Percentiles rank a stretch among this genome's conserved stretches.
These are phyloP conservation scores for Biscogniauxia mediterranea DNA, from an alignment of 2,329 filamentous ascomycete genomes.

Conservation along the genomic window DNA sequence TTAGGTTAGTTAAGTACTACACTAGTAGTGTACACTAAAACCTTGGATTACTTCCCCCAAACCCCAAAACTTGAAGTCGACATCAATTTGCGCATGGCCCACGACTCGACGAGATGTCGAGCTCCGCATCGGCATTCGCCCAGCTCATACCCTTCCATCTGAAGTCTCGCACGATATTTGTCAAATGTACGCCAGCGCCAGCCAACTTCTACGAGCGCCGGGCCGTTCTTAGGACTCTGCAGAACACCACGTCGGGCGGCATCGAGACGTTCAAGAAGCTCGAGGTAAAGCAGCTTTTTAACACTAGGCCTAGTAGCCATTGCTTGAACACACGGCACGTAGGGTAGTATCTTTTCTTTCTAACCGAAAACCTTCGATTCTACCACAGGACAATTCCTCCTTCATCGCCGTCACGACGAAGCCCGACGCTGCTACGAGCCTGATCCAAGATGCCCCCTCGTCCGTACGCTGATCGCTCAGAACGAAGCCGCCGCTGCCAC, in stretches of 20 bases:
- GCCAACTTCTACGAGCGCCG: slow-evolving; percentile 53
- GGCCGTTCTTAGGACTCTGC: slow-evolving; percentile 51
- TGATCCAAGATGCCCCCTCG: slow-evolving; percentile 46
- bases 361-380: background rate
- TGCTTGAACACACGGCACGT: background rate
- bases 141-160: slow-evolving; percentile 29
- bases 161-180: slow-evolving; percentile 38
- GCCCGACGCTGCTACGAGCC: slow-evolving; percentile 36
- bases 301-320: background rate
- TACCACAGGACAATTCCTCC: slow-evolving; percentile 43
- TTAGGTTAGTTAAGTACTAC: too few relatives aligned
- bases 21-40: too few relatives aligned
- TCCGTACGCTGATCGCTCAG: slow-evolving; percentile 40
- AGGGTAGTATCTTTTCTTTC: background rate
- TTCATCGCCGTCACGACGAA: slow-evolving; percentile 50
- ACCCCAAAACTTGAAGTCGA: too few relatives aligned
- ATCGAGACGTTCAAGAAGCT: slow-evolving; percentile 54
- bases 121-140: slow-evolving; percentile 24
- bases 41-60: too few relatives aligned
- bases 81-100: background rate
- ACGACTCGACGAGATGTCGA: slow-evolving; percentile 19
- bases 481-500: slow-evolving; percentile 6
- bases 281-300: slow-evolving; percentile 31
- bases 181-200: slow-evolving; percentile 52
- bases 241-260: slow-evolving; percentile 31